A percentile compares a stretch with the other conserved stretches of the same genome.
Conservation (phyloP, 2,329 filamentous ascomycete genomes). For the Trichoderma sp. region DNA sequence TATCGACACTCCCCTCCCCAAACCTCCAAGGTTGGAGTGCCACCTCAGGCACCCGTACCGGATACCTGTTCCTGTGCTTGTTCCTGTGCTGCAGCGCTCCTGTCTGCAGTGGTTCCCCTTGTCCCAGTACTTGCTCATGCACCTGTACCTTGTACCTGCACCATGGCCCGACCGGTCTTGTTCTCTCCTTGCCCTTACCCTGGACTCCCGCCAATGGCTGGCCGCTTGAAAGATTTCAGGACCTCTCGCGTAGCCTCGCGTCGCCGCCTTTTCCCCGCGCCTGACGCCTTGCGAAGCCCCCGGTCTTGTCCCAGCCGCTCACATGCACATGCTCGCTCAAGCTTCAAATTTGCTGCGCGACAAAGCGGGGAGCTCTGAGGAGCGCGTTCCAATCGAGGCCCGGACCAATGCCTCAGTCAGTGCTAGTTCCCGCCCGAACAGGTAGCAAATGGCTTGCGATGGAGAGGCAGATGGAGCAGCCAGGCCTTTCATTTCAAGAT, state of each 20-base stretch:
- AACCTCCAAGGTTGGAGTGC: not conserved
- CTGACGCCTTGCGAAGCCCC: conserved; percentile 10
- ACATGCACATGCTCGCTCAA: conserved; percentile 14
- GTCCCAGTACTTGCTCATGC: not conserved
- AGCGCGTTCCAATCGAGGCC: conserved; percentile 10
- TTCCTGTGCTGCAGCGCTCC: not conserved
- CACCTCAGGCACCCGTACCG: not conserved
- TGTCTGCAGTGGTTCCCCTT: not conserved
- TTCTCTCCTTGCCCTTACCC: conserved; percentile 8
- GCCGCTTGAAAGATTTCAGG: conserved; percentile 16
- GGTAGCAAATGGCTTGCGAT: conserved; percentile 3
- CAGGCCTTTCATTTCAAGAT: conserved; percentile 21
- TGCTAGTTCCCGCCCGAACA: conserved; percentile 19
- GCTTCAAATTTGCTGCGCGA: not conserved
- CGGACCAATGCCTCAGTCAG: conserved; percentile 19
- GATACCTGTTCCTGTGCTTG: not conserved
- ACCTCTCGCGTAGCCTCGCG: conserved; percentile 22
- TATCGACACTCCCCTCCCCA: conserved; percentile 6
- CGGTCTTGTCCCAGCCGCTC: conserved; percentile 6
- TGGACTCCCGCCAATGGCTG: conserved; percentile 2
- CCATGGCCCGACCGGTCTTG: conserved; percentile 1
- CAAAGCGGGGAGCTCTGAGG: conserved; percentile 10
- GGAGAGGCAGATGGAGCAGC: conserved; percentile 17
- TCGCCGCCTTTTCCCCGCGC: conserved; percentile 20
- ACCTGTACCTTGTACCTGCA: not conserved